Evolutionary conservation across 441 rosid species (phyloP).

Genomic region (Aleurites moluccanus): DNA sequence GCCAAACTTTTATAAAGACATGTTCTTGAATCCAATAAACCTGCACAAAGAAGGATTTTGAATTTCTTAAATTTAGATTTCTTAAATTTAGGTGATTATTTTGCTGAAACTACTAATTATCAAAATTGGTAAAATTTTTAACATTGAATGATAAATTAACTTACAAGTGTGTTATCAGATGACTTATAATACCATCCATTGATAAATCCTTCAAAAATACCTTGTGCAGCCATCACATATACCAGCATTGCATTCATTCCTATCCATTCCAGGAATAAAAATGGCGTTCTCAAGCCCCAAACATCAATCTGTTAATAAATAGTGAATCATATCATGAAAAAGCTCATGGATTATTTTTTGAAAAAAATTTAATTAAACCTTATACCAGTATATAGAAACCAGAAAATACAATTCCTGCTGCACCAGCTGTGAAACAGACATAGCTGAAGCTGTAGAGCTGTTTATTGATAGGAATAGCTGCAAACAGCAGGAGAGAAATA

Average conservation of each 20-base stretch:
- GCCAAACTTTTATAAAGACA: conserved; percentile 53
- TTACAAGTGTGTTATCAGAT: conserved; percentile 50
- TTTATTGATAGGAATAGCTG: conserved; percentile 81
- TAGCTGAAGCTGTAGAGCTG: conserved; percentile 76
- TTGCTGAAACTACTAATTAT: background rate
- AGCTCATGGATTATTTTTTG: background rate
- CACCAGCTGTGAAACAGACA: conserved; percentile 66
- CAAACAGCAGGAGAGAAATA: conserved; percentile 6
- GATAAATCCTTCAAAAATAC: conserved; percentile 58
- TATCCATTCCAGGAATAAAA: conserved; percentile 67
- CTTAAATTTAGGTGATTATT: background rate
- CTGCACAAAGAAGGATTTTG: background rate
- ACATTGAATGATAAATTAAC: conserved; percentile 6
- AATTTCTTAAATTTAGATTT: background rate
- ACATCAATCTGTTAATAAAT: conserved; percentile 49
- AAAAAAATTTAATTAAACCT: background rate
- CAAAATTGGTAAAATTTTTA: background rate
- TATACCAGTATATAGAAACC: conserved; percentile 57
- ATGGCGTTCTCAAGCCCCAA: conserved; percentile 50
- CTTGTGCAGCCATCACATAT: conserved; percentile 73
- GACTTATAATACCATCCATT: conserved; percentile 66
- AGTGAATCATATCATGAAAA: background rate
- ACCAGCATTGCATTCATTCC: conserved; percentile 79
- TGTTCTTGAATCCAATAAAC: conserved; percentile 56
- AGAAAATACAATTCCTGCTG: conserved; percentile 64